Evolutionary conservation across 139 green algal genomes (phyloP), one percentile per base, ranked within the genome.

Genomic region (Asterochloris erici): DNA sequence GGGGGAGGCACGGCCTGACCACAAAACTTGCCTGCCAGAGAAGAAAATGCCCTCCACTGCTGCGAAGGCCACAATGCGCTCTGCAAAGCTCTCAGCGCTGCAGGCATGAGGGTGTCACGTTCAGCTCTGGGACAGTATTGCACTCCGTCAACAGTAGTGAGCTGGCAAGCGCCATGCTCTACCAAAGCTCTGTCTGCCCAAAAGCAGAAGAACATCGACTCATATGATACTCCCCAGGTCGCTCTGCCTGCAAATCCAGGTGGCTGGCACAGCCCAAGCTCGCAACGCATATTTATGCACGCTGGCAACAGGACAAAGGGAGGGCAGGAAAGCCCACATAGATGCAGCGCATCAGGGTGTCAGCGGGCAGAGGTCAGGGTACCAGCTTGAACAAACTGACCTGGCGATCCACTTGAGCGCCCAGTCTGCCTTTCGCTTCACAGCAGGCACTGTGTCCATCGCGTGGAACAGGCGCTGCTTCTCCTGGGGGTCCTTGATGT

Each of bases 11-110:
- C 68, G 9, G 21, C 68, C 68, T 4, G 9, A 9, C 68, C 23
- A 23, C 21, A 73, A 24, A 9, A 73, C 61, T 0, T 75, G 91
- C 87, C 87, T 90, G 85, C 96, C 96, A 64, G 89, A 96, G 89
- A 99, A 99, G 90, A 98, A 98, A 85, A 99, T 99, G 85, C 97
- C 97, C 91, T 99, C 97, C 29, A 99, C 93, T 61, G 92, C 96
- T 0, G 96, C 94, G 84, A 98, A 99, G 0, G 95, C 97, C 29
- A 99, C 91, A 69, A 99, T 87, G 9, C 96, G 91, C 89, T 98
- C 93, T n/a, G 94, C 93, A 86, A 98, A 99, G 9, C 28, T 87
- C 24, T 84, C 84, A 2, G 86, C 69, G 74, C 84, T 91, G 88
- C 89, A 78, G 16, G 38, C 38, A 54, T 54, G 38, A 54, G 38